A percentile compares a stretch with the other conserved stretches of the same genome.
Conservation (phyloP, 2,329 filamentous ascomycete genomes). For the Xylaria sp. region DNA sequence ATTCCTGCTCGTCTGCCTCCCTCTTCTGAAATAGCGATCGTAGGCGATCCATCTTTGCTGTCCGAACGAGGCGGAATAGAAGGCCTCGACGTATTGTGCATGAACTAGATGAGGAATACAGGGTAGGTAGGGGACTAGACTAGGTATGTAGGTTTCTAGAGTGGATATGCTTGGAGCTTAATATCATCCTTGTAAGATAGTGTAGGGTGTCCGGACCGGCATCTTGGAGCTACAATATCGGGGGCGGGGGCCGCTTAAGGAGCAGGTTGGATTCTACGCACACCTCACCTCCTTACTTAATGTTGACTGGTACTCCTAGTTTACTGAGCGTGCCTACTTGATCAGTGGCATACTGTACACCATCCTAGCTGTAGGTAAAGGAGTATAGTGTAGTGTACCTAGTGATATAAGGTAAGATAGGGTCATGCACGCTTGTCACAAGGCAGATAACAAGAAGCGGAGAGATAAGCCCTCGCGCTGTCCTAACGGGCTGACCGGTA, state of each 20-base stretch:
- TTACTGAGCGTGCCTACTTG: no score
- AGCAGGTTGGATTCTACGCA: not conserved
- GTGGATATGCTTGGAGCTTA: slow-evolving; percentile 22
- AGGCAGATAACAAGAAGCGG: slow-evolving; percentile 24
- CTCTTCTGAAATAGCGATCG: slow-evolving; percentile 52
- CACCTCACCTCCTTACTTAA: no score
- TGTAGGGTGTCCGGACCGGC: not conserved
- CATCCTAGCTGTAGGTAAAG: not conserved
- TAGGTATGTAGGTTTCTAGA: no score
- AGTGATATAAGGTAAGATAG: not conserved
- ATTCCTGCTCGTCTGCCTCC: slow-evolving; percentile 49
- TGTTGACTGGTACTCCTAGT: no score
- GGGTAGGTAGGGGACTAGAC: not conserved
- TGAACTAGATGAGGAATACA: slow-evolving; percentile 6
- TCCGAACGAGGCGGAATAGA: slow-evolving; percentile 14
- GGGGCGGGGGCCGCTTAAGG: not conserved
- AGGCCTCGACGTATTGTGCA: slow-evolving; percentile 16
- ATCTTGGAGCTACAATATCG: not conserved
- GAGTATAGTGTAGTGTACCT: not conserved
- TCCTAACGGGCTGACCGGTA: not conserved
- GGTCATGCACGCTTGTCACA: slow-evolving; percentile 34
- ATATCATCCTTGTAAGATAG: not conserved
- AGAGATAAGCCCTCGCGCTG: slow-evolving; percentile 28
- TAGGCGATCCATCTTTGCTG: slow-evolving; percentile 53
- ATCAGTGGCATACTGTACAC: no score